Evolutionary conservation across 2,329 filamentous ascomycete genomes (phyloP), one percentile per base, ranked within the genome.

Genomic region (Calonectria multiphialidica): DNA sequence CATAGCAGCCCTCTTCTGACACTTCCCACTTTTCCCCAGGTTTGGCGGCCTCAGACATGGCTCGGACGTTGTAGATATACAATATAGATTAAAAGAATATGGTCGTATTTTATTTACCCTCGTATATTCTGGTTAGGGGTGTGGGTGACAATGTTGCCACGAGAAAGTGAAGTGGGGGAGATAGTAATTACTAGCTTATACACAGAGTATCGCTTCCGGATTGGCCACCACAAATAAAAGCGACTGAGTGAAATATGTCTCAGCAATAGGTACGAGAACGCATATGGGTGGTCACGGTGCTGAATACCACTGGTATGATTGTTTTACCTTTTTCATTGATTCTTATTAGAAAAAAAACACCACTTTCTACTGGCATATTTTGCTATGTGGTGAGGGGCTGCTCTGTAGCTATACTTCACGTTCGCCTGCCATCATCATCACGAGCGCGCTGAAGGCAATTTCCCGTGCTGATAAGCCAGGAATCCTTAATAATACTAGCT

Each of bases 1-100:
- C 93, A 81, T 92, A 90, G 81, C 93, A 91, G 57, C 82, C 83
- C 13, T 87, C 86, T 55, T 89, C 87, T 30, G 83, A 80, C 23
- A 88, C 72, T 72, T 89, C 85, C 81, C 80, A 66, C 37, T 72
- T 65, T n/a, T 47, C 62, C 44, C 57, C 66, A 21, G 65, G 2
- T 9, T 66, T 76, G 59, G 70, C 55, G 15, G 70, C 23, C 13
- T 62, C 45, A 61, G 72, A 28, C 77, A 79, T 78, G 42, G 64
- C 70, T 40, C 16, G 13, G 13, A 25, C 12, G 35, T 6, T 37
- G 21, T 37, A n/a, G 15, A 18, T 65, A 28, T 50, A 33, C 53
- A 57, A 15, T 64, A 63, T 40, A n/a, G n/a, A 30, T 8, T 30
- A 8, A 30, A 44, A 23, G 21, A 28, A 18, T 40, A 28, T 28